Evolutionary conservation across 352 stramenopile species (phyloP).

Genomic region (Phytophthora syringae): DNA sequence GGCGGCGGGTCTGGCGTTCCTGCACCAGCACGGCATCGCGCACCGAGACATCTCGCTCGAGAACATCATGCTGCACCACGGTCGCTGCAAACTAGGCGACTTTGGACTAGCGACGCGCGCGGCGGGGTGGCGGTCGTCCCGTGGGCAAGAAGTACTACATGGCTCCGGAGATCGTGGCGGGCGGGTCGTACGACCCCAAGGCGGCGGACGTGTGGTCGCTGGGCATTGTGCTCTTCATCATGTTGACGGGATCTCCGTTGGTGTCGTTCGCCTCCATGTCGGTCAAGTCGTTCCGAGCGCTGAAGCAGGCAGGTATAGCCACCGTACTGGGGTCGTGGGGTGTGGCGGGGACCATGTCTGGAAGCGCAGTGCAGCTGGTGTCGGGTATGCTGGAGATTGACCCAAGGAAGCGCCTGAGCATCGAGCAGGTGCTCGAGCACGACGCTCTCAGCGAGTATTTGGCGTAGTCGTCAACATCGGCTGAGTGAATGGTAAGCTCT

Average conservation of each 20-base stretch:
- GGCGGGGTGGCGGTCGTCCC: constrained; percentile 12
- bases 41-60: constrained; percentile 54
- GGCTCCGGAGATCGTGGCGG: constrained; percentile 52
- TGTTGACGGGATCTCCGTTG: constrained; percentile 5
- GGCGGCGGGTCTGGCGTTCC: constrained; percentile 32
- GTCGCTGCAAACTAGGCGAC: constrained; percentile 52
- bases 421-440: constrained; percentile 30
- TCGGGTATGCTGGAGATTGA: constrained; percentile 38
- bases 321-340: constrained; percentile 16
- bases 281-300: constrained; percentile 17
- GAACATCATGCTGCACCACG: constrained; percentile 48
- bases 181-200: constrained; percentile 45
- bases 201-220: constrained; percentile 25
- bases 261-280: neutral
- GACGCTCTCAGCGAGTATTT: constrained; percentile 19
- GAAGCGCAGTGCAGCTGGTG: constrained; percentile 18
- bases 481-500: neutral
- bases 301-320: constrained; percentile 13
- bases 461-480: constrained; percentile 1
- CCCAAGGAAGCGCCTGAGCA: constrained; percentile 28
- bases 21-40: constrained; percentile 40
- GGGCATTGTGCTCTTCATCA: constrained; percentile 19
- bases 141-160: constrained; percentile 68
- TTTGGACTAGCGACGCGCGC: constrained; percentile 48
- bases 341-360: constrained; percentile 1